Evolutionary conservation across 441 rosid species (phyloP), one percentile per base, ranked within the genome.

Genomic region (Manihot esculenta): DNA sequence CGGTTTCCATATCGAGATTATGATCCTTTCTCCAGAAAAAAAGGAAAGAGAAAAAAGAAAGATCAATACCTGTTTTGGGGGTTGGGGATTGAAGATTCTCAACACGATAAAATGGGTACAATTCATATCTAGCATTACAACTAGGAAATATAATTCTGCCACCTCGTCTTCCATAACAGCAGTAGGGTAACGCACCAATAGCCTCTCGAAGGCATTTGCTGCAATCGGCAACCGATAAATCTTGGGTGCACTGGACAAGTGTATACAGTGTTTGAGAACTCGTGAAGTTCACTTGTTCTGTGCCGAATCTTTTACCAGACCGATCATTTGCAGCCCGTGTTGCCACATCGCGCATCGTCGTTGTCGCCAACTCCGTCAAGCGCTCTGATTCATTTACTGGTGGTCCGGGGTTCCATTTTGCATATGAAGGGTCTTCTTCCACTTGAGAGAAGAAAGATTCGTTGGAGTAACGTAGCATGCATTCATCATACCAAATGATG

Each of bases 401-500:
- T 30, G 33, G 60, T 77, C 76, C 23, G 0, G 27, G 24, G 48
- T 79, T 82, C 30, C 1, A 8, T 15, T 30, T 77, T 48, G 3
- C 6, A 2, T 14, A 0, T 9, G 7, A 35, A 38, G 10, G 0
- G 0, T 3, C 77, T 0, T 7, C 15, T 0, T 12, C 0, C 3
- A 41, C 70, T 72, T 62, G 17, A 58, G 66, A 62, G 51, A 62
- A 62, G 17, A 62, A 20, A 10, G 81, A n/a, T n/a, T n/a, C n/a
- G n/a, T n/a, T n/a, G n/a, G n/a, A n/a, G n/a, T n/a, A n/a, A n/a
- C n/a, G n/a, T 4, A 85, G 50, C 54, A 76, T 41, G 80, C 88
- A 85, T 65, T 53, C 10, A 6, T 77, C 80, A 60, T 71, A 77
- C 86, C 84, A 82, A 26, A 77, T 10, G 1, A 38, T 24, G 3